phyloP scores from a whole-genome alignment of 306 rosid genomes.

The Vigna reflexopilosa region DNA sequence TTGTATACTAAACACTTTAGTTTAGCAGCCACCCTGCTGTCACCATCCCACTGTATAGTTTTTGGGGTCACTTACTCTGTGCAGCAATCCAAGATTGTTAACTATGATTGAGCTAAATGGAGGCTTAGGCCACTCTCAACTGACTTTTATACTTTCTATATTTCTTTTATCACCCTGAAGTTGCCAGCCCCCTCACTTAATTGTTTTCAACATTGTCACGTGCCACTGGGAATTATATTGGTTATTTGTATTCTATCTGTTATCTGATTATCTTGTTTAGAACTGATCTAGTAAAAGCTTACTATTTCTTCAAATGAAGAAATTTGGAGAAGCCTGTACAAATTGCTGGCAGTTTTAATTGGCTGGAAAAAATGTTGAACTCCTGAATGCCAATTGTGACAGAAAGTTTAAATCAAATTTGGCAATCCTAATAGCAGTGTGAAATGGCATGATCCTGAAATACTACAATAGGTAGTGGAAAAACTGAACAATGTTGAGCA shows the following conservation, averaged over 20 bases:
- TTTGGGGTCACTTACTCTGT: background rate
- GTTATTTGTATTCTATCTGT: background rate
- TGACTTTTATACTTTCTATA: background rate
- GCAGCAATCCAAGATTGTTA: background rate
- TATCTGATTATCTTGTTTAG: background rate
- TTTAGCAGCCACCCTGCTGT: background rate
- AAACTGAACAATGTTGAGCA: background rate
- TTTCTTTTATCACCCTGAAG: too few species aligned
- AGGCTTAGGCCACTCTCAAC: background rate
- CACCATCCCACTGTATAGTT: background rate
- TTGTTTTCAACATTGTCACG: conserved; percentile 2
- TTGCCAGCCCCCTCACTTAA: background rate
- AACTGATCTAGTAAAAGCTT: background rate
- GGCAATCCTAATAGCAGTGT: background rate
- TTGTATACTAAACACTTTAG: background rate
- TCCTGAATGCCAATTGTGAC: background rate
- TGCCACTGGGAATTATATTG: background rate
- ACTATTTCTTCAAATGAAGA: background rate
- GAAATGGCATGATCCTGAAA: background rate
- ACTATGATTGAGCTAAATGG: background rate
- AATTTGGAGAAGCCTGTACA: conserved; percentile 10
- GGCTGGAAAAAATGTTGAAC: background rate
- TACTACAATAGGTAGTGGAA: background rate
- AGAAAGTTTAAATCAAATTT: background rate
- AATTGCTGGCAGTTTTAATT: background rate